Percentiles rank a stretch among this genome's conserved stretches.
phyloP scores from a whole-genome alignment of 257 asterid species.

The Penstemon newberryi region DNA sequence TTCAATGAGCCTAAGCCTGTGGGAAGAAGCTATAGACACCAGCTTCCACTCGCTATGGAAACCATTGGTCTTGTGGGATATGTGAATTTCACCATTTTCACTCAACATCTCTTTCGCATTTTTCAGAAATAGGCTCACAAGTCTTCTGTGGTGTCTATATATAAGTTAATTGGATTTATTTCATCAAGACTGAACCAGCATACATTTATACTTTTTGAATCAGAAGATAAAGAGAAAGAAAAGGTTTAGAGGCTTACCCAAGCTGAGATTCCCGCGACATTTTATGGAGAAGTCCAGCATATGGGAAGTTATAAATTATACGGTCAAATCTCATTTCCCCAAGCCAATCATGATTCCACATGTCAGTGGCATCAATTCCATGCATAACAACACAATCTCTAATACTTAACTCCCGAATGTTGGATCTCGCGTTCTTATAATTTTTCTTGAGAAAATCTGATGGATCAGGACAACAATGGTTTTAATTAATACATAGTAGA shows the following conservation, averaged over 20 bases:
- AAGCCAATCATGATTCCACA: conserved; percentile 31
- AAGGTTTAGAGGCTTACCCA: background rate
- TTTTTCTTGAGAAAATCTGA: conserved; percentile 23
- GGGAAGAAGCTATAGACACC: conserved; percentile 20
- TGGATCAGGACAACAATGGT: no score
- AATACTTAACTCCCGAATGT: conserved; percentile 28
- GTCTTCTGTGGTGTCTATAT: conserved; percentile 32
- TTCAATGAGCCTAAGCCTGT: conserved; percentile 26
- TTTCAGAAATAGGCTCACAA: conserved; percentile 39
- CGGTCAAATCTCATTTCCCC: conserved; percentile 39
- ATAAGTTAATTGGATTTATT: background rate
- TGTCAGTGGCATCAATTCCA: conserved; percentile 43
- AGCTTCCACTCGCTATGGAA: conserved; percentile 31
- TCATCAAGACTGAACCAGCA: background rate
- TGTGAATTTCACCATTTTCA: conserved; percentile 33
- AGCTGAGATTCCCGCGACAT: conserved; percentile 25
- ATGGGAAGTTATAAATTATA: conserved; percentile 53
- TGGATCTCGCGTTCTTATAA: conserved; percentile 37
- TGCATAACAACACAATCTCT: conserved; percentile 43
- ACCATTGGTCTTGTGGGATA: conserved; percentile 9
- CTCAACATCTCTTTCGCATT: conserved; percentile 37
- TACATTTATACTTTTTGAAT: no score
- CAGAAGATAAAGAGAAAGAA: no score
- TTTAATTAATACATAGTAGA: no score
- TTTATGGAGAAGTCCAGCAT: conserved; percentile 33